Percentiles rank a stretch among this genome's conserved stretches.
These are phyloP conservation scores for Sclerospora graminicola DNA, from an alignment of 352 stramenopile species.

Conservation along the genomic window DNA sequence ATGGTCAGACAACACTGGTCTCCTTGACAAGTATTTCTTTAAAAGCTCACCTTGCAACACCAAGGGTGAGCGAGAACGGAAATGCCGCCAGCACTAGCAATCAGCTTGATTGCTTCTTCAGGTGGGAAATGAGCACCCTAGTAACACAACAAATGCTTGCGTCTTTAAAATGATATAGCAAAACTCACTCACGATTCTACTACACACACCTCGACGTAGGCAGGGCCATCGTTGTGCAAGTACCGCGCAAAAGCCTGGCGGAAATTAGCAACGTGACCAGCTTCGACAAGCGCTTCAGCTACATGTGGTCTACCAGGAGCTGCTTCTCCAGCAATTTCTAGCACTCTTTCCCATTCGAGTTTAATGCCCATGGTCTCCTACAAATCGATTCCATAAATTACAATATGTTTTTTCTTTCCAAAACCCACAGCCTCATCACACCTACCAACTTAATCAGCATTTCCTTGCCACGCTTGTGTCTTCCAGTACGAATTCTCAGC, in stretches of 20 bases:
- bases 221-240: slow-evolving; percentile 71
- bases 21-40: background rate
- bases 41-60: slow-evolving; percentile 58
- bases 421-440: background rate
- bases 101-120: slow-evolving; percentile 81
- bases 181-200: background rate
- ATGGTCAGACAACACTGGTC: background rate
- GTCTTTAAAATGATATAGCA: background rate
- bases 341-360: slow-evolving; percentile 65
- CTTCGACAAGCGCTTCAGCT: slow-evolving; percentile 67
- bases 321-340: slow-evolving; percentile 75
- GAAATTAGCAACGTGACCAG: slow-evolving; percentile 64
- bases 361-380: slow-evolving; percentile 78
- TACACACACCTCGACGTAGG: slow-evolving; percentile 61
- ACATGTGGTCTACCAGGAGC: slow-evolving; percentile 73
- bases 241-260: slow-evolving; percentile 74
- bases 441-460: slow-evolving; percentile 77
- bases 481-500: slow-evolving; percentile 63
- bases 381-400: background rate
- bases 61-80: slow-evolving; percentile 80
- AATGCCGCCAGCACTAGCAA: slow-evolving; percentile 63
- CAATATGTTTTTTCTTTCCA: background rate
- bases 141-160: background rate
- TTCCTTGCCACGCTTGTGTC: slow-evolving; percentile 70
- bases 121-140: slow-evolving; percentile 75